Conservation (phyloP, 345 rosid species). For the Turnera subulata region DNA sequence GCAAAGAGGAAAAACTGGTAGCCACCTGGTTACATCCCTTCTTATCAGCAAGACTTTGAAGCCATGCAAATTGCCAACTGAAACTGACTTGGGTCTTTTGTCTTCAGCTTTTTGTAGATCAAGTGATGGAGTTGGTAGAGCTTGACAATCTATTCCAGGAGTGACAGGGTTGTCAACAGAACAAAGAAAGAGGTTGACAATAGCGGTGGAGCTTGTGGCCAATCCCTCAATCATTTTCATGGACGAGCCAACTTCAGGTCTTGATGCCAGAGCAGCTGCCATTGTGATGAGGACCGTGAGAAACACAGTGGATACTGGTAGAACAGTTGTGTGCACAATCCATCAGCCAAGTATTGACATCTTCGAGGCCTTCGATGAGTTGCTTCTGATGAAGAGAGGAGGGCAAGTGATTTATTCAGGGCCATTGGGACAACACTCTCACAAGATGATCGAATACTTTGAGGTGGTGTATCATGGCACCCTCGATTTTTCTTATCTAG, state of each 20-base stretch:
- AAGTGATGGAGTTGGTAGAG: constrained; percentile 32
- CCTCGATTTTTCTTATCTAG: too few species aligned
- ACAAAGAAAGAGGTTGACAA: constrained; percentile 16
- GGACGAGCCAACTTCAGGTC: constrained; percentile 12
- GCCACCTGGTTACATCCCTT: too few species aligned
- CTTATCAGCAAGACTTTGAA: not conserved
- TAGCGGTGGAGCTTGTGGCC: constrained; percentile 12
- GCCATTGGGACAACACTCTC: not conserved
- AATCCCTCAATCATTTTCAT: constrained; percentile 10
- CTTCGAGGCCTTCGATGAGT: constrained; percentile 9
- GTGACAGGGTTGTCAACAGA: constrained; percentile 13
- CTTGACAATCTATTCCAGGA: constrained; percentile 17
- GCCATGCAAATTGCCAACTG: not conserved
- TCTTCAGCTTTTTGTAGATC: constrained; percentile 27
- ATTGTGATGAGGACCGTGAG: constrained; percentile 15
- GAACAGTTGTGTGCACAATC: constrained; percentile 17
- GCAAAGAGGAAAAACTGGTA: constrained; percentile 22
- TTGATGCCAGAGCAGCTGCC: constrained; percentile 16
- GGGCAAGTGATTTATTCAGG: not conserved
- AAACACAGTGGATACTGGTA: constrained; percentile 14
- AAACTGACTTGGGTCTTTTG: not conserved
- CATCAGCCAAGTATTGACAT: constrained; percentile 13
- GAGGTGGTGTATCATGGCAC: constrained; percentile 6
- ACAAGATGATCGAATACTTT: constrained; percentile 23
- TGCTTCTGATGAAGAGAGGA: constrained; percentile 9